A percentile compares a stretch with the other conserved stretches of the same genome.
Conservation (phyloP, 768 basidiomycete species). For the Lanmaoa pseudosensibilis region DNA sequence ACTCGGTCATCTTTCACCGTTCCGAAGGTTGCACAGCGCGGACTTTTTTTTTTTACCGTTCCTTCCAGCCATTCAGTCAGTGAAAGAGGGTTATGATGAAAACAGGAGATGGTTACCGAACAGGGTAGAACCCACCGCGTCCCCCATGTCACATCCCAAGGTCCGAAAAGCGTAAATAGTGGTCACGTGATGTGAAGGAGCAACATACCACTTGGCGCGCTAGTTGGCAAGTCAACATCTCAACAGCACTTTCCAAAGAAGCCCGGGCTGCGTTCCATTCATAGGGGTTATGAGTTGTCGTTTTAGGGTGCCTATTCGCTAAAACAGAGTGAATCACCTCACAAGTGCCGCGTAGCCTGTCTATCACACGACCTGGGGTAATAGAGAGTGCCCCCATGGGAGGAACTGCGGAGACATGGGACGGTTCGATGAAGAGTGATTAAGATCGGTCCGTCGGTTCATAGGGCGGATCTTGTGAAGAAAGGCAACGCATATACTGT, state of each 20-base stretch:
- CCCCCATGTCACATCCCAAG: conserved; percentile 1
- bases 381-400: conserved; percentile 26
- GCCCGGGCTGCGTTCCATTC: neutral
- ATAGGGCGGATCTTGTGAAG: conserved; percentile 29
- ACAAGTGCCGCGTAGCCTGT: conserved; percentile 2
- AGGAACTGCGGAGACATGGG: conserved; percentile 22
- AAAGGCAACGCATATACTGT: conserved; percentile 14
- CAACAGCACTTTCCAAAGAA: conserved; percentile 6
- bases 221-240: conserved; percentile 1
- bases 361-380: conserved; percentile 34
- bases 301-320: neutral
- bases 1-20: neutral
- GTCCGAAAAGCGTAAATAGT: neutral
- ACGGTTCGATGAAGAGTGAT: conserved; percentile 9
- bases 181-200: conserved; percentile 11
- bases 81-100: conserved; percentile 8
- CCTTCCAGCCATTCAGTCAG: conserved; percentile 6
- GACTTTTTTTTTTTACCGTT: neutral
- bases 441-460: conserved; percentile 13
- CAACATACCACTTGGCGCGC: neutral
- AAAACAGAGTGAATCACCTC: conserved; percentile 11
- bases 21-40: neutral
- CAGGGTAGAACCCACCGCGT: neutral
- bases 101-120: neutral
- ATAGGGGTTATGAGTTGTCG: conserved; percentile 9